These are phyloP conservation scores for Zymoseptoria pseudotritici DNA, from an alignment of 2,329 filamentous ascomycete species.

Conservation along the genomic window DNA sequence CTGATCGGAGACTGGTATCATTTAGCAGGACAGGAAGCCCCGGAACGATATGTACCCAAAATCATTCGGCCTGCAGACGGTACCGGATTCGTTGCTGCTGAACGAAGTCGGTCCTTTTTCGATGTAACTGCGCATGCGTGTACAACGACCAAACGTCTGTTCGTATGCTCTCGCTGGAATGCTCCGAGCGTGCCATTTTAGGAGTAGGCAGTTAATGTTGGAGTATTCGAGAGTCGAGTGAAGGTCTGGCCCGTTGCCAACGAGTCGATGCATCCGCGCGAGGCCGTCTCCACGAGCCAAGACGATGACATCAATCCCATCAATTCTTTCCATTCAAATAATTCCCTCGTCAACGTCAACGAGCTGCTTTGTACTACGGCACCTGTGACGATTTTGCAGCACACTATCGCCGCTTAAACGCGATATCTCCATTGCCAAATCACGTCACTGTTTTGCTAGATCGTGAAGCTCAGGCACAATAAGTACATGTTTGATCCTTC, in stretches of 20 bases:
- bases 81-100: conserved; percentile 42
- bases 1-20: conserved; percentile 47
- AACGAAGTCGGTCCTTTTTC: conserved; percentile 40
- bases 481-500: not conserved
- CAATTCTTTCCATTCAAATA: not conserved
- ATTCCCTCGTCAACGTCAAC: not conserved
- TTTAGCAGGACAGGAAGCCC: conserved; percentile 33
- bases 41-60: conserved; percentile 38
- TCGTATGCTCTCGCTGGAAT: conserved; percentile 11
- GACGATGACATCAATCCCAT: conserved; percentile 7
- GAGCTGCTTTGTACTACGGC: no score
- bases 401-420: not conserved
- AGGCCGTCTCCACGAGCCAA: conserved; percentile 18
- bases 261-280: conserved; percentile 23
- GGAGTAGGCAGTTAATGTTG: conserved; percentile 37
- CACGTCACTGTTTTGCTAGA: not conserved
- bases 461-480: not conserved
- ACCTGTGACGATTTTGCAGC: not conserved
- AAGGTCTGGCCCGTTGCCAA: no score
- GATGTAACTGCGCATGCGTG: conserved; percentile 36
- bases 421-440: not conserved
- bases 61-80: conserved; percentile 40
- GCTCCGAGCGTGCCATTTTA: conserved; percentile 28
- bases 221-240: conserved; percentile 13
- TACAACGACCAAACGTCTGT: conserved; percentile 10